Evolutionary conservation across 2,329 filamentous ascomycete species (phyloP).

Genomic region (Lachnellula hyalina): DNA sequence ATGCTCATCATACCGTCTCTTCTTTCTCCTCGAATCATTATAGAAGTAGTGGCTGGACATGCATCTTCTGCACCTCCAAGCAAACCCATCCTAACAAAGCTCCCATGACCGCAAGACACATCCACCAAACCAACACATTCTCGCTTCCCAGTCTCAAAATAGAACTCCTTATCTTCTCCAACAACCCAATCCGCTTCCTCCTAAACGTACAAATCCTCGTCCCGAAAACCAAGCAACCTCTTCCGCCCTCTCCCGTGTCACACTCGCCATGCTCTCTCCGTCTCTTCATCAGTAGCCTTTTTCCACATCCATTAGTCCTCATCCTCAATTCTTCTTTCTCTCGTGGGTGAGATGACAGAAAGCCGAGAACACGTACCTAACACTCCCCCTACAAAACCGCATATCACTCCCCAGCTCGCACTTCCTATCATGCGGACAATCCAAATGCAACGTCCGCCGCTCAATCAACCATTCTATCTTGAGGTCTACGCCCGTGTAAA

Average conservation of each 20-base stretch:
- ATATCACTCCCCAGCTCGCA: conserved; percentile 56
- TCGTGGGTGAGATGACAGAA: neutral
- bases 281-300: conserved; percentile 52
- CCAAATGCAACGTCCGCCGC: conserved; percentile 55
- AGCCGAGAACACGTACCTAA: conserved; percentile 40
- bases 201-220: conserved; percentile 20
- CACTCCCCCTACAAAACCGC: conserved; percentile 54
- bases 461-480: conserved; percentile 67
- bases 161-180: conserved; percentile 1
- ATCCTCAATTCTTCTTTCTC: too few relatives aligned
- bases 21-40: too few relatives aligned
- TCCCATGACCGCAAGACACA: conserved; percentile 13
- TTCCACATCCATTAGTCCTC: neutral
- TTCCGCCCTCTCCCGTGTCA: conserved; percentile 33
- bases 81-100: conserved; percentile 10
- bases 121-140: conserved; percentile 12
- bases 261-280: conserved; percentile 57
- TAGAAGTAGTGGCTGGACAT: too few relatives aligned
- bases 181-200: conserved; percentile 7
- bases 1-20: too few relatives aligned
- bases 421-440: conserved; percentile 54
- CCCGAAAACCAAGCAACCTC: conserved; percentile 29
- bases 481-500: conserved; percentile 59
- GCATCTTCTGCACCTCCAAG: neutral
- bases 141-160: neutral